Conservation (phyloP, 495 filamentous ascomycete species). For the Terfezia boudieri region DNA sequence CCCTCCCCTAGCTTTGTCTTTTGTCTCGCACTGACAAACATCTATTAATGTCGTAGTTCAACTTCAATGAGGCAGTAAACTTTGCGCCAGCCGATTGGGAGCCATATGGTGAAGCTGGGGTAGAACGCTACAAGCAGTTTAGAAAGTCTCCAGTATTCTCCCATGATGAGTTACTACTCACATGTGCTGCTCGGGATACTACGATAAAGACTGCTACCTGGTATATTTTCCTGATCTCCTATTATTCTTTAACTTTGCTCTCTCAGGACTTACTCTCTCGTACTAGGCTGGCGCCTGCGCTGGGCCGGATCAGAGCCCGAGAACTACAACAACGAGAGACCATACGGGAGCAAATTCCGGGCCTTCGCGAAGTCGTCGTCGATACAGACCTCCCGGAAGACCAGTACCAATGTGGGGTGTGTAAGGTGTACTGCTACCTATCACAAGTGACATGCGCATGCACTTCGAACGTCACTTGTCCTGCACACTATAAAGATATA, state of each 20-base stretch:
- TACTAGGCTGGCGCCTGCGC: constrained; percentile 48
- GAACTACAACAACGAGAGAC: constrained; percentile 44
- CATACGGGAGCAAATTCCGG: constrained; percentile 43
- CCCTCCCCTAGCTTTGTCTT: constrained; percentile 16
- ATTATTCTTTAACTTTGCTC: not conserved
- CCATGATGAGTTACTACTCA: constrained; percentile 86
- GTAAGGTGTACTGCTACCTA: constrained; percentile 80
- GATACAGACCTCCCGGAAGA: constrained; percentile 59
- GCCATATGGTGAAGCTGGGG: constrained; percentile 67
- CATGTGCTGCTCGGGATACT: constrained; percentile 50
- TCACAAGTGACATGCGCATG: constrained; percentile 58
- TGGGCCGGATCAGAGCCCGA: constrained; percentile 50
- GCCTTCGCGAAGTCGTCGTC: constrained; percentile 21
- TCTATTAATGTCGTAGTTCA: constrained; percentile 34
- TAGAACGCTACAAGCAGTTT: constrained; percentile 68
- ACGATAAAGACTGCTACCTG: constrained; percentile 89
- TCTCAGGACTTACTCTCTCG: constrained; percentile 1
- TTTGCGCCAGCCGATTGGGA: constrained; percentile 97
- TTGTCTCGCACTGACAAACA: constrained; percentile 4
- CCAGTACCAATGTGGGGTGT: constrained; percentile 72
- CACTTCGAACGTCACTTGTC: constrained; percentile 17
- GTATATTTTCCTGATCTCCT: constrained; percentile 12
- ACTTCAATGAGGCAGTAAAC: constrained; percentile 98
- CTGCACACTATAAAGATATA: constrained; percentile 17
- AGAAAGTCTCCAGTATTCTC: constrained; percentile 89